Percentiles rank a stretch among this genome's conserved stretches.
phyloP scores from a whole-genome alignment of 73 alveolate species.

The Paramecium caudatum region DNA sequence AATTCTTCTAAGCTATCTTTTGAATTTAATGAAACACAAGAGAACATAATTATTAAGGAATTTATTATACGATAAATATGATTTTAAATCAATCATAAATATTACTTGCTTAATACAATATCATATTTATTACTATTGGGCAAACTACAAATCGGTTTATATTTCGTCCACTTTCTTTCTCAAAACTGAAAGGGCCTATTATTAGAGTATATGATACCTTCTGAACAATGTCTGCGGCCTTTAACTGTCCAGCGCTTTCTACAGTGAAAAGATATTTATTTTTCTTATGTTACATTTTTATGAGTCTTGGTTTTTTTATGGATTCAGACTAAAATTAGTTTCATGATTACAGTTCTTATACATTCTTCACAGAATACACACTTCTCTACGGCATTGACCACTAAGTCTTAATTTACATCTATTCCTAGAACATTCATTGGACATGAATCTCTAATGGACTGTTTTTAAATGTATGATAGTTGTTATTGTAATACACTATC shows the following conservation, averaged over 20 bases:
- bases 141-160: neutral
- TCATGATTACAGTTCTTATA: slow-evolving; percentile 15
- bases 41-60: slow-evolving; percentile 29
- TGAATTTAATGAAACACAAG: slow-evolving; percentile 17
- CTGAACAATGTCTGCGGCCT: slow-evolving; percentile 89
- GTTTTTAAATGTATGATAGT: slow-evolving; percentile 76
- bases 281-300: slow-evolving; percentile 88
- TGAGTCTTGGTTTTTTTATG: slow-evolving; percentile 83
- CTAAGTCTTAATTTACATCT: slow-evolving; percentile 81
- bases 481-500: neutral
- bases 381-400: slow-evolving; percentile 80
- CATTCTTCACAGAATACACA: slow-evolving; percentile 91
- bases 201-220: slow-evolving; percentile 78
- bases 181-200: slow-evolving; percentile 16
- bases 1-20: slow-evolving; percentile 25
- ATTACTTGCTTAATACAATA: too few species aligned
- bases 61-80: too few species aligned
- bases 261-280: slow-evolving; percentile 91
- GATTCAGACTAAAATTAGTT: slow-evolving; percentile 75
- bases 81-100: too few species aligned
- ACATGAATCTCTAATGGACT: slow-evolving; percentile 84
- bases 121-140: neutral
- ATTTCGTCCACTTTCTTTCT: slow-evolving; percentile 27
- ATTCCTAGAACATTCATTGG: slow-evolving; percentile 76
- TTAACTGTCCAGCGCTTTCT: slow-evolving; percentile 93